phyloP scores from a whole-genome alignment of 176 grass and related monocot species.

The Triticum timopheevii region DNA sequence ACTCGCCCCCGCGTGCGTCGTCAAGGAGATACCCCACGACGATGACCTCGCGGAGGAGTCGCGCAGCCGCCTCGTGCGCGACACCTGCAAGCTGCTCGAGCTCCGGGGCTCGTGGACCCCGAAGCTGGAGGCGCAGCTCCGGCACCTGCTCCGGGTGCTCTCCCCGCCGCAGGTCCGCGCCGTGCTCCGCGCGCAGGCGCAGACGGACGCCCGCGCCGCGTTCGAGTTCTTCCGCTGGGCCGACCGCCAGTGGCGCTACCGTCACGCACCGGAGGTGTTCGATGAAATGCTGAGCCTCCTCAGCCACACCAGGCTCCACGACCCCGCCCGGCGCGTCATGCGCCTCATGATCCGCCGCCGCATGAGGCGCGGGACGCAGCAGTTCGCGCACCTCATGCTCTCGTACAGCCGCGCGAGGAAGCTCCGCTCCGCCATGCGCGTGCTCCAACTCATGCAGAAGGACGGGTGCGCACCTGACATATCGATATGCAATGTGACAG shows the following conservation, averaged over 20 bases:
- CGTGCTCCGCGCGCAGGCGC: conserved; percentile 61
- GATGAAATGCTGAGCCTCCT: conserved; percentile 80
- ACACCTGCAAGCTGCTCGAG: conserved; percentile 64
- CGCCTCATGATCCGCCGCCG: conserved; percentile 81
- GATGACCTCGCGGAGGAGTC: conserved; percentile 49
- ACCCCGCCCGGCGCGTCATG: conserved; percentile 69
- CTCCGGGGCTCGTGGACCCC: conserved; percentile 62
- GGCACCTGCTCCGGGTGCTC: conserved; percentile 61
- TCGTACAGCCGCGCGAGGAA: conserved; percentile 80
- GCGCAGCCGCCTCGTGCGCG: conserved; percentile 58
- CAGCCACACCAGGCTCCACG: conserved; percentile 76
- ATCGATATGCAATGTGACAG: conserved; percentile 66
- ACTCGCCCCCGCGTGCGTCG: background rate
- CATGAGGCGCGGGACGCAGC: conserved; percentile 35
- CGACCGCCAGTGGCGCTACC: conserved; percentile 82
- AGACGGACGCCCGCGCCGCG: conserved; percentile 56
- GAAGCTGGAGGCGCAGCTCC: conserved; percentile 73
- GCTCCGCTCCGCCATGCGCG: conserved; percentile 83
- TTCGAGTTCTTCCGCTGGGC: conserved; percentile 88
- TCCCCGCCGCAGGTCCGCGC: conserved; percentile 60
- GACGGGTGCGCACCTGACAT: conserved; percentile 64
- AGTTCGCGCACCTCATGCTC: conserved; percentile 79
- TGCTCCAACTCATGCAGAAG: conserved; percentile 93
- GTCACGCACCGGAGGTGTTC: conserved; percentile 76
- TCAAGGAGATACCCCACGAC: background rate